Evolutionary conservation across 768 basidiomycete genomes (phyloP).

Genomic region (Tremella fuciformis): DNA sequence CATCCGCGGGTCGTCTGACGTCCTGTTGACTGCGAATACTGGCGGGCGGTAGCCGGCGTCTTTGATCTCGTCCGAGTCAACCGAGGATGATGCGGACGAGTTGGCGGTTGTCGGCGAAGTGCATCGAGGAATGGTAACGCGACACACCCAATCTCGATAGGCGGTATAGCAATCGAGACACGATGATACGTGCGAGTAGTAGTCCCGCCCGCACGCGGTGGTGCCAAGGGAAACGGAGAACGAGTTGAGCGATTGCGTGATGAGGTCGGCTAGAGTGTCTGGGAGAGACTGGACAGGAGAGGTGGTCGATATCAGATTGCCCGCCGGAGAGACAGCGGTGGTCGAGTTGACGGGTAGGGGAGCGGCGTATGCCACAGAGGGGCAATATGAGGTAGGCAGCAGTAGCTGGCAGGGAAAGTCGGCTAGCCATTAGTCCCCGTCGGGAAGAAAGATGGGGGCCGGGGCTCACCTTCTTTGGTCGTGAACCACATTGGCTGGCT

Average conservation of each 20-base stretch:
- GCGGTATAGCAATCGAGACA: conserved; percentile 48
- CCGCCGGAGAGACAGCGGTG: conserved; percentile 8
- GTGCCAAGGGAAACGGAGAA: conserved; percentile 48
- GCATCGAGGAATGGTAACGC: conserved; percentile 44
- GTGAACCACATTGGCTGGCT: conserved; percentile 44
- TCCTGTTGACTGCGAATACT: conserved; percentile 24
- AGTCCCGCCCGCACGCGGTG: conserved; percentile 49
- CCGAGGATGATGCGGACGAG: not conserved
- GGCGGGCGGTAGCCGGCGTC: not conserved
- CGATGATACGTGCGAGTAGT: conserved; percentile 48
- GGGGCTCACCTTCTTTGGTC: conserved; percentile 49
- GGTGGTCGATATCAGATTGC: conserved; percentile 3
- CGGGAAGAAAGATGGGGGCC: conserved; percentile 5
- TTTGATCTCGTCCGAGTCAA: not conserved
- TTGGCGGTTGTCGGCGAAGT: not conserved
- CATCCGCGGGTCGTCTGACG: conserved; percentile 17
- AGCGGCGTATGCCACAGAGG: conserved; percentile 45
- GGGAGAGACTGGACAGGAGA: conserved; percentile 35
- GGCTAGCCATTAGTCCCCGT: conserved; percentile 13
- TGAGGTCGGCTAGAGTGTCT: conserved; percentile 15
- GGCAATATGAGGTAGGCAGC: conserved; percentile 41
- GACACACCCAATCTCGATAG: conserved; percentile 51
- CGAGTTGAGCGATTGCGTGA: conserved; percentile 37
- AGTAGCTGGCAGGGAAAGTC: conserved; percentile 48
- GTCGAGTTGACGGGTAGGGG: conserved; percentile 35